phyloP scores from a whole-genome alignment of 306 rosid species.

The Astragalus membranaceus region DNA sequence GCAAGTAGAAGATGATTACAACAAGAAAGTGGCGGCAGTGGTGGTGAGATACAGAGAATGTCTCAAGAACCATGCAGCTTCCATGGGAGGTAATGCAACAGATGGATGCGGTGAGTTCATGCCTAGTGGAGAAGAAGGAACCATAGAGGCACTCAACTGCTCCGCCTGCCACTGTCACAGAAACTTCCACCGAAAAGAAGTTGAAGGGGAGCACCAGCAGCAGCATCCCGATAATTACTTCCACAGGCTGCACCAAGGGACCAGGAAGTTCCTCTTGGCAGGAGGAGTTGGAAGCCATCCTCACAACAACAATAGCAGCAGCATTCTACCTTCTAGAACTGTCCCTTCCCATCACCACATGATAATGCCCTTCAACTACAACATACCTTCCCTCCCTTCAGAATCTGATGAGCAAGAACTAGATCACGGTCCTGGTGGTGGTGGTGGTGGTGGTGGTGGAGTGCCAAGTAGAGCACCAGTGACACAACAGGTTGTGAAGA shows the following conservation, averaged over 20 bases:
- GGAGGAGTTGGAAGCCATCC: conserved; percentile 12
- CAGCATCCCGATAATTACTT: conserved; percentile 7
- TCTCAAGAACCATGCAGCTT: conserved; percentile 85
- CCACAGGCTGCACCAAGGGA: neutral
- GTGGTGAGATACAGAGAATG: conserved; percentile 63
- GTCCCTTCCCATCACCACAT: conserved; percentile 42
- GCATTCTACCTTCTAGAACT: conserved; percentile 46
- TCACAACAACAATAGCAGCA: neutral
- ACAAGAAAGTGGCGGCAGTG: conserved; percentile 13
- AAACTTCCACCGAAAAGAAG: conserved; percentile 82
- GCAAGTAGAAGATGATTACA: conserved; percentile 3
- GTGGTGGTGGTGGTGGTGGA: conserved; percentile 8
- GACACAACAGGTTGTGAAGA: conserved; percentile 34
- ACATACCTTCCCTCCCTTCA: conserved; percentile 45
- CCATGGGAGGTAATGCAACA: conserved; percentile 85
- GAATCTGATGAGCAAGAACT: conserved; percentile 64
- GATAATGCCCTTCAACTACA: conserved; percentile 73
- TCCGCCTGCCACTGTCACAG: conserved; percentile 89
- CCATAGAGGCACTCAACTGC: conserved; percentile 71
- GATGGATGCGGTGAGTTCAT: conserved; percentile 97
- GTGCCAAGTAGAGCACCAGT: neutral
- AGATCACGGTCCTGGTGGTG: conserved; percentile 7
- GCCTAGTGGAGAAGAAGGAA: conserved; percentile 82
- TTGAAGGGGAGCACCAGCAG: conserved; percentile 31
- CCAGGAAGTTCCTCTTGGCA: conserved; percentile 33